Conservation (phyloP, 192 early-diverging fungal genomes). For the Coemansia sp. region DNA sequence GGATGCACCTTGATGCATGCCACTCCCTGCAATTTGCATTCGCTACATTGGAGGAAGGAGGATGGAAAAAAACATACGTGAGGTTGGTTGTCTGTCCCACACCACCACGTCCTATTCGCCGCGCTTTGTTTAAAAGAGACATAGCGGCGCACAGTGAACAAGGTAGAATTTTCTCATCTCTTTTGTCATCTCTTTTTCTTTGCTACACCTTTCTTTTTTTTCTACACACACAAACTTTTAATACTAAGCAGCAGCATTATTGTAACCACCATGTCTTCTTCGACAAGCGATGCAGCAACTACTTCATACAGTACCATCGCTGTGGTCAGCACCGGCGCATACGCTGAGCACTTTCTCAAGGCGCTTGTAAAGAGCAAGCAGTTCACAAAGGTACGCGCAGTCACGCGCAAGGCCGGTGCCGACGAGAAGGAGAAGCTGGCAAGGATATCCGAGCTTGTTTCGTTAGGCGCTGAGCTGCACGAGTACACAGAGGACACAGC, state of each 20-base stretch:
- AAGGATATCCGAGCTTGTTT: conserved; percentile 14
- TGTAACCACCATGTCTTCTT: background rate
- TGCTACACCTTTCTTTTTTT: background rate
- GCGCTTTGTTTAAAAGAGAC: too few relatives aligned
- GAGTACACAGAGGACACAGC: conserved; percentile 9
- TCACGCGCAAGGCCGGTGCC: conserved; percentile 22
- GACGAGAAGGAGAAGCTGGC: conserved; percentile 18
- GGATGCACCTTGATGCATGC: background rate
- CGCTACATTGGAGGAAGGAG: too few relatives aligned
- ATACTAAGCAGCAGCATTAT: too few relatives aligned
- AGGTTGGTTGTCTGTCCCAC: too few relatives aligned
- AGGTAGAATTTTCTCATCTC: too few relatives aligned
- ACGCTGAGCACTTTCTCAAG: conserved; percentile 28
- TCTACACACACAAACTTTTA: background rate
- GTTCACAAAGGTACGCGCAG: conserved; percentile 30
- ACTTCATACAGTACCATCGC: conserved; percentile 26
- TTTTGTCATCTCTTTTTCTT: background rate
- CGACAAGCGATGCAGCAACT: background rate
- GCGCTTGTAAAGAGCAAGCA: conserved; percentile 15
- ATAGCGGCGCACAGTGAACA: too few relatives aligned
- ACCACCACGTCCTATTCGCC: too few relatives aligned
- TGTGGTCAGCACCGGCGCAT: conserved; percentile 43
- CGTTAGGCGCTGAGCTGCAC: conserved; percentile 19
- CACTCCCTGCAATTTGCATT: too few relatives aligned
- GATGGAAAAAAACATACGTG: too few relatives aligned